Evolutionary conservation across 106 monocot genomes (phyloP), one percentile per base, ranked within the genome.

Genomic region (Dendrobium huoshanense): DNA sequence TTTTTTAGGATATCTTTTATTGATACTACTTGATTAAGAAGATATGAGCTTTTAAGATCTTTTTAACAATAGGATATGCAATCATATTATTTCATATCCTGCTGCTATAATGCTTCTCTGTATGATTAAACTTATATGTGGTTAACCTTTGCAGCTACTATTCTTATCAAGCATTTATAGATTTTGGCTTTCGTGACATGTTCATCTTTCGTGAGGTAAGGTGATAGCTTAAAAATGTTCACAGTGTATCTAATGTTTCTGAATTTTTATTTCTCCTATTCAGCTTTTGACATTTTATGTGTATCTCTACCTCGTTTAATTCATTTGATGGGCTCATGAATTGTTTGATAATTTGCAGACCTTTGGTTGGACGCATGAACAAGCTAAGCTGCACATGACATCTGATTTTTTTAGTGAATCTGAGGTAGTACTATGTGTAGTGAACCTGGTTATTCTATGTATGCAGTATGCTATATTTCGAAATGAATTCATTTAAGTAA

Each of bases 311-410:
- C n/a, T 48, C 42, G 41, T 72, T 64, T 10, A 43, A 37, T 70
- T 59, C 61, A 22, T 79, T 72, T 72, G 47, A 27, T 76, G 75
- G 3, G 11, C 11, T n/a, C 16, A 10, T 19, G 42, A 41, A 5
- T 24, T 10, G 24, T 25, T 27, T 75, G 75, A 75, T 73, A 42
- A 73, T 85, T 61, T 81, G 77, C 49, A 98, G 97, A 94, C 89
- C 33, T 98, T 90, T 85, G 94, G 97, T 49, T 98, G 97, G 97
- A 98, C 91, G 31, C 78, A n/a, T 75, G 86, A 85, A 84, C 94
- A 98, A 85, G 92, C 97, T 64, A 98, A 94, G 83, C 79, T 94
- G 85, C 97, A 98, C 77, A 90, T 95, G 97, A 94, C 92, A 64
- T 77, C 90, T 86, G 89, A 94, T 27, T 91, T 84, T 77, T 98